These are phyloP conservation scores for Sugiyamaella grinbergsii DNA, from an alignment of 1,139 yeast species.

Conservation along the genomic window DNA sequence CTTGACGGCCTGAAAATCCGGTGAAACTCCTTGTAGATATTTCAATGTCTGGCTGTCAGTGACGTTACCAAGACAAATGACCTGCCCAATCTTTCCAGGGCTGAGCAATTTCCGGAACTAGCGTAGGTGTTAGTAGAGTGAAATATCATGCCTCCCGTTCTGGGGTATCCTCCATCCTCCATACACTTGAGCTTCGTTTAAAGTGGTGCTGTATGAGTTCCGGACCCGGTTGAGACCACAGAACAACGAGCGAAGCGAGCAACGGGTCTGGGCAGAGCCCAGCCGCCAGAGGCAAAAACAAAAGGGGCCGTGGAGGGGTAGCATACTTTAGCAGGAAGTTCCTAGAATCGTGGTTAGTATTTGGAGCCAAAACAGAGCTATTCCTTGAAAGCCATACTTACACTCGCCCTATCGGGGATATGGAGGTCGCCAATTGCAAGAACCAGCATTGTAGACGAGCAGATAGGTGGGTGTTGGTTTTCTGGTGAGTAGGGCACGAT, in stretches of 20 bases:
- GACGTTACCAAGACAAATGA: conserved; percentile 81
- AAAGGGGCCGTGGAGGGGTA: not conserved
- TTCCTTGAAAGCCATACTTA: conserved; percentile 15
- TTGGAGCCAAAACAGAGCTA: not conserved
- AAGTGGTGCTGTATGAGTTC: too few species aligned
- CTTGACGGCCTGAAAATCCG: conserved; percentile 72
- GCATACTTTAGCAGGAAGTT: conserved; percentile 35
- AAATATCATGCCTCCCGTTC: too few species aligned
- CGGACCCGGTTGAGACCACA: too few species aligned
- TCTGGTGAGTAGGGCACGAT: too few species aligned
- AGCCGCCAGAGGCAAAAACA: too few species aligned
- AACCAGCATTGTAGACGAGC: conserved; percentile 62
- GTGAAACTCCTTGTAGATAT: conserved; percentile 66
- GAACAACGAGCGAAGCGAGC: not conserved
- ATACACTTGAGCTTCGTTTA: not conserved
- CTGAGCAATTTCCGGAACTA: conserved; percentile 67
- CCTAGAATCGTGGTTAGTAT: conserved; percentile 25
- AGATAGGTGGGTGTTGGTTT: not conserved
- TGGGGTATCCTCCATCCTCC: too few species aligned
- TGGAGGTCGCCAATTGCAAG: conserved; percentile 87
- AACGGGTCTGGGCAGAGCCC: too few species aligned
- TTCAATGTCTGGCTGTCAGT: conserved; percentile 65
- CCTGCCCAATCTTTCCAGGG: conserved; percentile 84
- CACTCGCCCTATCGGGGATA: conserved; percentile 78
- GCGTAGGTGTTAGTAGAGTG: conserved; percentile 1